Base-by-base conservation (phyloP, 2,329 filamentous ascomycete genomes). In the Ceratocystis colombiana region DNA sequence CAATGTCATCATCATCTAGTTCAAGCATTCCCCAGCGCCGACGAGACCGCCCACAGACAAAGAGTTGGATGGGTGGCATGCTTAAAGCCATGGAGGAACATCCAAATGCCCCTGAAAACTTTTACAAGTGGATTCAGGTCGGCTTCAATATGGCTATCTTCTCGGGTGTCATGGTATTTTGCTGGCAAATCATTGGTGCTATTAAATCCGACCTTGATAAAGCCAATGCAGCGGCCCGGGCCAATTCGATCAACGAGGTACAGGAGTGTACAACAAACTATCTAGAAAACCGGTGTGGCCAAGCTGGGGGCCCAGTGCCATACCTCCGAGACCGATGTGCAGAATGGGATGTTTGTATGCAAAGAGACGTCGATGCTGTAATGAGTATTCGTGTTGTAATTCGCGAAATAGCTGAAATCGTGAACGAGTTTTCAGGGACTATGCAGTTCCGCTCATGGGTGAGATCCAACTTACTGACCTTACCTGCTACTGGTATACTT, bases 371-470 rank as follows among this genome's bases (percentile, higher is more conserved):
- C 0, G 81, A 86, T 57, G 84, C 85, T 66, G 85, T 96, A 66
- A 91, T 89, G 70, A 82, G 87, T 46, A 88, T 93, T 53, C 88
- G 87, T 71, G 85, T 96, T 48, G 90, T 88, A 20, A 92, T 90
- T 4, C 88, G 89, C 72, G 94, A 92, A 30, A 88, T 96, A 73
- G 93, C 93, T 0, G 85, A 90, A 72, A 96, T 99, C 50, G 87
- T 97, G 75, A 96, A 97, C 74, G 88, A 88, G 72, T 96, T 97
- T 74, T 87, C 96, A 3, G 90, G 96, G 71, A 86, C 89, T 5
- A 92, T 97, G 75, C 90, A 88, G 69, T 88, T 90, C 75, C 96
- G 96, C 75, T 80, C 82, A 8, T 82, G 81, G 77, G 82, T 84
- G 75, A 70, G 79, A 74, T 44, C 20, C 22, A 22, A 5, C 20